Conservation (phyloP, 768 basidiomycete genomes). For the Auriculariales sp. region DNA sequence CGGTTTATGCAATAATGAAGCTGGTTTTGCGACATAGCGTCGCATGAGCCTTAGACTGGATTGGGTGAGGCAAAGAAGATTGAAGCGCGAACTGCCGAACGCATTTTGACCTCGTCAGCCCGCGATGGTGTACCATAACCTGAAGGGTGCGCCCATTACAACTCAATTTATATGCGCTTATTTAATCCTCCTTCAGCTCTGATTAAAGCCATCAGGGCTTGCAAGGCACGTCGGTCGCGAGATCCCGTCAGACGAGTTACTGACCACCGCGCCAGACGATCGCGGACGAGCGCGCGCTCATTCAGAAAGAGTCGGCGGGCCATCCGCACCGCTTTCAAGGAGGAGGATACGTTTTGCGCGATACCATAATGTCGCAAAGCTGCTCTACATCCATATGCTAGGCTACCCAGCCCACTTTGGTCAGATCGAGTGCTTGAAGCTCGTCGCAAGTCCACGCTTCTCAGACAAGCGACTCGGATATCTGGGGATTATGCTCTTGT, state of each 20-base stretch:
- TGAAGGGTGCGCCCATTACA: slow-evolving; percentile 44
- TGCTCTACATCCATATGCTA: slow-evolving; percentile 97
- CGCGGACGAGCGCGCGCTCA: slow-evolving; percentile 92
- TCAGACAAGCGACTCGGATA: slow-evolving; percentile 94
- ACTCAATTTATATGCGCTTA: slow-evolving; percentile 1
- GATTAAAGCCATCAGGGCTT: slow-evolving; percentile 94
- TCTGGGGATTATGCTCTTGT: slow-evolving; percentile 89
- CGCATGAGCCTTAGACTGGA: too few relatives aligned
- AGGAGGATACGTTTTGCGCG: slow-evolving; percentile 91
- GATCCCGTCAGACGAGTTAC: not conserved
- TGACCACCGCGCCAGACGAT: slow-evolving; percentile 51
- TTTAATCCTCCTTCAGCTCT: slow-evolving; percentile 39
- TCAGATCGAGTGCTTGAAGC: slow-evolving; percentile 92
- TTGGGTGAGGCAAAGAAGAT: too few relatives aligned
- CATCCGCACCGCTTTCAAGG: slow-evolving; percentile 90
- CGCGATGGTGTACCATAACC: slow-evolving; percentile 46
- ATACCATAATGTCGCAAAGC: slow-evolving; percentile 94
- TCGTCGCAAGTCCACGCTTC: slow-evolving; percentile 90
- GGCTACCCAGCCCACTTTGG: slow-evolving; percentile 98
- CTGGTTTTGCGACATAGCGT: too few relatives aligned
- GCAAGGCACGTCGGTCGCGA: slow-evolving; percentile 45
- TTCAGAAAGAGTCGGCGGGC: slow-evolving; percentile 96
- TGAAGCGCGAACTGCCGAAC: too few relatives aligned
- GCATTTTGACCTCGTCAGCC: not conserved
- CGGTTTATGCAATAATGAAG: too few relatives aligned